Evolutionary conservation across 352 stramenopile species (phyloP).

Genomic region (Pythium angustatum): DNA sequence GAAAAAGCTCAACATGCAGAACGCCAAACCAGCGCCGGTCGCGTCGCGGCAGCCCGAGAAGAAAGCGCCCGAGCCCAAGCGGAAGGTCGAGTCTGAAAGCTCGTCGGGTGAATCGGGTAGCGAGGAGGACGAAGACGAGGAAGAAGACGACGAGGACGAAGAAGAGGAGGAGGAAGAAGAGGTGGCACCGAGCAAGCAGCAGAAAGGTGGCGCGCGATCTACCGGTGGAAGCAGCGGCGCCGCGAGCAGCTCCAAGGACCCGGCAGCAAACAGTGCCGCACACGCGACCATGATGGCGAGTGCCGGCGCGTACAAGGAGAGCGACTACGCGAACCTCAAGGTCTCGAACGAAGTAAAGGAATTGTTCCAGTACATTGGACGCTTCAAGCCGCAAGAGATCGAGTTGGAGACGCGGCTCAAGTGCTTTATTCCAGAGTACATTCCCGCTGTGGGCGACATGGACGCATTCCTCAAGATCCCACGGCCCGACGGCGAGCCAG

Average conservation of each 20-base stretch:
- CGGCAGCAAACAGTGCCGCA: slow-evolving; percentile 29
- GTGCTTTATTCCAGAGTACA: slow-evolving; percentile 97
- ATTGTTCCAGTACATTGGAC: slow-evolving; percentile 93
- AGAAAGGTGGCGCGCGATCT: slow-evolving; percentile 18
- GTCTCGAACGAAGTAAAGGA: slow-evolving; percentile 90
- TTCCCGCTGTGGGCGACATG: slow-evolving; percentile 95
- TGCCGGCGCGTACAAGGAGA: slow-evolving; percentile 84
- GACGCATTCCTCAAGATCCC: slow-evolving; percentile 97
- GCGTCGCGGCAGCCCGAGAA: slow-evolving; percentile 43
- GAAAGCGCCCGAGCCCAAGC: slow-evolving; percentile 47
- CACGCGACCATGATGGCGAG: slow-evolving; percentile 70
- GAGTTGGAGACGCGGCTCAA: slow-evolving; percentile 95
- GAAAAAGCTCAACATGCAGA: slow-evolving; percentile 20
- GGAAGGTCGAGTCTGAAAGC: slow-evolving; percentile 61
- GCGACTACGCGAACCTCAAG: slow-evolving; percentile 86
- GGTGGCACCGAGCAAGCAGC: slow-evolving; percentile 22
- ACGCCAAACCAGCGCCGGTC: slow-evolving; percentile 31
- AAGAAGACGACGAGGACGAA: slow-evolving; percentile 47
- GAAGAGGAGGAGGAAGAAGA: slow-evolving; percentile 60
- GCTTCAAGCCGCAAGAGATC: slow-evolving; percentile 95
- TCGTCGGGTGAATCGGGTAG: slow-evolving; percentile 69
- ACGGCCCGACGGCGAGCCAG: slow-evolving; percentile 86
- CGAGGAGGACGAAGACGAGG: slow-evolving; percentile 67
- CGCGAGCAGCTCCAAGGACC: slow-evolving; percentile 3
- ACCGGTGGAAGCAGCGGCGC: slow-evolving; percentile 10